phyloP scores from a whole-genome alignment of 495 filamentous ascomycete species.

The Penicillium cataractarum region DNA sequence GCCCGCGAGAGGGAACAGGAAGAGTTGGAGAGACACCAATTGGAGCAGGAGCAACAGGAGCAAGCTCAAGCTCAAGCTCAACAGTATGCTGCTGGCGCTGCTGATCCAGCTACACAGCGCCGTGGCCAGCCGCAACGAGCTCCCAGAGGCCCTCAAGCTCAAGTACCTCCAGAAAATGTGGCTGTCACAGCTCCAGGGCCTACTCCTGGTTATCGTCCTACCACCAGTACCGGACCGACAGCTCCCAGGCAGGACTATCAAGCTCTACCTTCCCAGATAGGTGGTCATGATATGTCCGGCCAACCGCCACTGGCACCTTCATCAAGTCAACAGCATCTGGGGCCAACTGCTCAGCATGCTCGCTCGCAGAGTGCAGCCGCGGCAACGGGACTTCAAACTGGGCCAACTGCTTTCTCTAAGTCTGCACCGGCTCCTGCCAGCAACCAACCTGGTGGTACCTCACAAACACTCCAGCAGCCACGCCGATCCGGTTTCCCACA shows the following conservation, averaged over 20 bases:
- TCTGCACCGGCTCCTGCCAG: constrained; percentile 32
- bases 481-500: constrained; percentile 75
- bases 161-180: constrained; percentile 24
- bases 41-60: constrained; percentile 54
- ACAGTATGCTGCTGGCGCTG: constrained; percentile 62
- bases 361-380: constrained; percentile 37
- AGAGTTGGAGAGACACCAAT: constrained; percentile 55
- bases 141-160: constrained; percentile 34
- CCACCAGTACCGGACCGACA: constrained; percentile 13
- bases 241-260: constrained; percentile 24
- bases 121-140: constrained; percentile 35
- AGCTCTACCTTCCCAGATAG: constrained; percentile 8
- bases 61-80: constrained; percentile 35
- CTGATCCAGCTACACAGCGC: constrained; percentile 49
- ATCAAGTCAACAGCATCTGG: constrained; percentile 37
- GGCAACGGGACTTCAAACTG: constrained; percentile 23
- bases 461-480: constrained; percentile 44
- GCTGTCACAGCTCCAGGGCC: constrained; percentile 21
- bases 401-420: constrained; percentile 19
- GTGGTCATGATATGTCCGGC: constrained; percentile 10
- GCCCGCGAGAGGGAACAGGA: constrained; percentile 52
- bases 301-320: constrained; percentile 25
- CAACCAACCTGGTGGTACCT: constrained; percentile 30
- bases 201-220: constrained; percentile 14
- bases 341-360: constrained; percentile 25